phyloP scores from a whole-genome alignment of 768 basidiomycete genomes.

The Phaffia australis region DNA sequence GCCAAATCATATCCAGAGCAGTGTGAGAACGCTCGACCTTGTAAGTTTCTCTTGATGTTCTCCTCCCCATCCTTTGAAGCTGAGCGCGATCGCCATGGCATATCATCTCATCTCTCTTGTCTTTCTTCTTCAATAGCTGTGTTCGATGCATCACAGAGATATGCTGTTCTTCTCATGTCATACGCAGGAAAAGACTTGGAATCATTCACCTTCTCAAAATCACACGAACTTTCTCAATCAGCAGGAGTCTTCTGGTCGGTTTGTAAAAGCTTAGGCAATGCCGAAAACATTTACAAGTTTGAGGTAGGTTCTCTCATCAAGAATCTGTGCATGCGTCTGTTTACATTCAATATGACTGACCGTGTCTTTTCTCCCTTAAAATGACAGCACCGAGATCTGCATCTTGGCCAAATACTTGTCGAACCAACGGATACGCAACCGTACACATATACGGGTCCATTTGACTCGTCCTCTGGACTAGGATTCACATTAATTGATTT shows the following conservation, averaged over 20 bases:
- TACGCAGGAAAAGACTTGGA: constrained; percentile 89
- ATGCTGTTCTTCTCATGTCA: constrained; percentile 78
- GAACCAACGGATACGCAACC: constrained; percentile 36
- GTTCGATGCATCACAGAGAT: constrained; percentile 64
- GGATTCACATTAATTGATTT: constrained; percentile 83
- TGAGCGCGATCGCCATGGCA: not conserved
- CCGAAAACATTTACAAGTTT: constrained; percentile 69
- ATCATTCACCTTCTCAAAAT: constrained; percentile 53
- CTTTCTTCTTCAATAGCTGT: constrained; percentile 45
- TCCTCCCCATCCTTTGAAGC: not conserved
- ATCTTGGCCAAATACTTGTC: constrained; percentile 92
- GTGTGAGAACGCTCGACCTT: constrained; percentile 74
- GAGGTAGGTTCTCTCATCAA: constrained; percentile 52
- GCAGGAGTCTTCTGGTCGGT: constrained; percentile 87
- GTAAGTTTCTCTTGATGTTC: constrained; percentile 43
- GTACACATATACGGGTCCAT: constrained; percentile 39
- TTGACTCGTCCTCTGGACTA: constrained; percentile 45
- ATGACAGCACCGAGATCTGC: constrained; percentile 88
- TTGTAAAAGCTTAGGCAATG: constrained; percentile 59
- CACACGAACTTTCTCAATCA: constrained; percentile 67
- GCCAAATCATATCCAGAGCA: constrained; percentile 44
- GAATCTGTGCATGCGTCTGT: constrained; percentile 5
- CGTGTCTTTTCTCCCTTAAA: not conserved
- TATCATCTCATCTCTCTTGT: not conserved
- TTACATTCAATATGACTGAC: constrained; percentile 4